Evolutionary conservation across 352 stramenopile genomes (phyloP).

Genomic region (Saprolegnia diclina): DNA sequence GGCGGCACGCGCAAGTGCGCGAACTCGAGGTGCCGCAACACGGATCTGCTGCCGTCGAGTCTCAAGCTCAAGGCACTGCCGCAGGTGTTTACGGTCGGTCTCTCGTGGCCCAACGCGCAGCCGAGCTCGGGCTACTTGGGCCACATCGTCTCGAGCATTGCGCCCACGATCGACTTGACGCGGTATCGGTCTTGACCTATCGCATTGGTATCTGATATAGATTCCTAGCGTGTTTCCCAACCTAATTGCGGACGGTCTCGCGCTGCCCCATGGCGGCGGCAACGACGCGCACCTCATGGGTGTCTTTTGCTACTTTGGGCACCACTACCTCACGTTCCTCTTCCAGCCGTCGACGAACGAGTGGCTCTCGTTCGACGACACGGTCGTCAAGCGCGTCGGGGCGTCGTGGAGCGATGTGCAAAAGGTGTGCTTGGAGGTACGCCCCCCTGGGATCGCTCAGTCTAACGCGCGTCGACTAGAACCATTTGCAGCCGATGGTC

Average conservation of each 20-base stretch:
- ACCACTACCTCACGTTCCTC: conserved; percentile 26
- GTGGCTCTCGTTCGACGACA: conserved; percentile 25
- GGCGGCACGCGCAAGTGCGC: conserved; percentile 22
- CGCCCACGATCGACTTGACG: conserved; percentile 6
- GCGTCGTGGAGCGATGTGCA: conserved; percentile 19
- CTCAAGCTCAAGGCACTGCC: conserved; percentile 25
- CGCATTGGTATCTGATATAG: background rate
- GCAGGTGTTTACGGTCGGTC: conserved; percentile 17
- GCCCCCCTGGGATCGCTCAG: no score
- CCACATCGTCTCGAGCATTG: conserved; percentile 11
- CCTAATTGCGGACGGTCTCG: conserved; percentile 8
- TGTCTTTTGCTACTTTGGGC: conserved; percentile 27
- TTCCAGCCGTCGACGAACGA: conserved; percentile 22
- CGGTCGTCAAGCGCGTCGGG: conserved; percentile 23
- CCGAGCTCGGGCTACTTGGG: conserved; percentile 12
- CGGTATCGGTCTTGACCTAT: background rate
- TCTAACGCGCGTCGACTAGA: no score
- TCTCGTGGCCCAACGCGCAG: conserved; percentile 19
- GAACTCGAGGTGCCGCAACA: conserved; percentile 10
- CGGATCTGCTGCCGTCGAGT: conserved; percentile 15
- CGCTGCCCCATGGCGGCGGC: background rate
- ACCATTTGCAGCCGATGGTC: conserved; percentile 24
- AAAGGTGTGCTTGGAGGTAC: conserved; percentile 23
- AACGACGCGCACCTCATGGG: conserved; percentile 5
- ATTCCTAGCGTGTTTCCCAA: conserved; percentile 25